Evolutionary conservation across 2,329 filamentous ascomycete genomes (phyloP), one percentile per base, ranked within the genome.

Genomic region (Trichoderma afroharzianum): DNA sequence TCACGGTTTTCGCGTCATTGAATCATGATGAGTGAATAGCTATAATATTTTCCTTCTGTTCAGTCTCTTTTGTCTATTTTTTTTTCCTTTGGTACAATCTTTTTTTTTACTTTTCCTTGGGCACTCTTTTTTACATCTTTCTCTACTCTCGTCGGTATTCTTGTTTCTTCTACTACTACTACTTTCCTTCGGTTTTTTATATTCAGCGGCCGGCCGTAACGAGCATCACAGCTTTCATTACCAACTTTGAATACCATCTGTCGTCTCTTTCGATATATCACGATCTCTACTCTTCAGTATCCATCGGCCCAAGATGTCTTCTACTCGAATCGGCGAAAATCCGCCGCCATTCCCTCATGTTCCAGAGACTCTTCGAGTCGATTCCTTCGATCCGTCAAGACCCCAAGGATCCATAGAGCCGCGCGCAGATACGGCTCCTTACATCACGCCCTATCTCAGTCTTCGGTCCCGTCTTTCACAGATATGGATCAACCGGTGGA

Each of bases 401-500:
- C 74, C 79, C 72, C 76, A 75, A 58, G 79, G 77, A 71, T 73
- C 77, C 21, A 77, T 79, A 62, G 75, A 79, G 68, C 76, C 78
- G 68, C 78, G 78, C 64, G 77, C 87, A 80, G 86, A 86, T 80
- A 90, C 92, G 74, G 87, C 89, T 81, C 88, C 88, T 80, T 89
- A 89, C 79, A 87, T 92, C 78, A 98, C 94, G 74, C 95, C 96
- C 73, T 98, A 98, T 81, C 92, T 99, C 74, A 94, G 95, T 77
- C 90, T 98, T 79, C 90, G 91, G 78, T 91, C 95, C 77, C 91
- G 95, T 78, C 88, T 98, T 77, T 98, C 96, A 67, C 96, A 99
- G 85, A 88, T 97, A 81, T 98, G 95, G 94, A 91, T 99, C 84
- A 98, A 99, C 85, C 90, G 93, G 82, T 99, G 96, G 96, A 98